Conservation (phyloP, 345 rosid species). For the Citrus hindsii region DNA sequence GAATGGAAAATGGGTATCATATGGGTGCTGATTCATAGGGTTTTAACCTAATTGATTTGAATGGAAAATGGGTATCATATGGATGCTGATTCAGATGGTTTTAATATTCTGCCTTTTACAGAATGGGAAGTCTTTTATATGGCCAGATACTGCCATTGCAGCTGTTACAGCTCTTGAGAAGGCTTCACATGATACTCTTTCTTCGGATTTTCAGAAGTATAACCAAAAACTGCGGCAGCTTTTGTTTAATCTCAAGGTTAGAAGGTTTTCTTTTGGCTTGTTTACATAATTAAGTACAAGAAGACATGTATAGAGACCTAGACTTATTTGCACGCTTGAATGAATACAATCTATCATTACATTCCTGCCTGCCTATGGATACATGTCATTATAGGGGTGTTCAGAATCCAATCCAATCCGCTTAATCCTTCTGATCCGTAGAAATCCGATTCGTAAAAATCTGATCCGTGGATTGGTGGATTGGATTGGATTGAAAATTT, state of each 20-base stretch:
- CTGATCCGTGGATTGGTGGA: too few relatives aligned
- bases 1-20: constrained; percentile 3
- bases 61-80: constrained; percentile 4
- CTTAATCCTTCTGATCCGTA: too few relatives aligned
- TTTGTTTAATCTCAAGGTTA: constrained; percentile 83
- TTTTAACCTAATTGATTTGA: constrained; percentile 4
- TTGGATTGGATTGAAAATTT: too few relatives aligned
- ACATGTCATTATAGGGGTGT: not conserved
- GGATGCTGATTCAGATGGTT: not conserved
- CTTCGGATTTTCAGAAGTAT: constrained; percentile 77
- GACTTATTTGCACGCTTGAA: not conserved
- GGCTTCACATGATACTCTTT: constrained; percentile 68
- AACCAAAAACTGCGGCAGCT: constrained; percentile 86
- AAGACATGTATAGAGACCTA: not conserved
- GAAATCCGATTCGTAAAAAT: too few relatives aligned
- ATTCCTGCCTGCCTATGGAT: not conserved
- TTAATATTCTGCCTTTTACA: constrained; percentile 26
- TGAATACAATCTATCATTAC: not conserved
- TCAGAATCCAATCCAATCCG: too few relatives aligned
- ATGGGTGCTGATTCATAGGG: not conserved
- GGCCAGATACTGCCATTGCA: constrained; percentile 91
- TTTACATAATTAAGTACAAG: not conserved
- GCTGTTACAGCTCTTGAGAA: constrained; percentile 79
- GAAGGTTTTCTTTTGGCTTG: constrained; percentile 9
- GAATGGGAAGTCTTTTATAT: constrained; percentile 50